Base-by-base conservation (phyloP, 179 eudicot species). In the Drosera spatulata region DNA sequence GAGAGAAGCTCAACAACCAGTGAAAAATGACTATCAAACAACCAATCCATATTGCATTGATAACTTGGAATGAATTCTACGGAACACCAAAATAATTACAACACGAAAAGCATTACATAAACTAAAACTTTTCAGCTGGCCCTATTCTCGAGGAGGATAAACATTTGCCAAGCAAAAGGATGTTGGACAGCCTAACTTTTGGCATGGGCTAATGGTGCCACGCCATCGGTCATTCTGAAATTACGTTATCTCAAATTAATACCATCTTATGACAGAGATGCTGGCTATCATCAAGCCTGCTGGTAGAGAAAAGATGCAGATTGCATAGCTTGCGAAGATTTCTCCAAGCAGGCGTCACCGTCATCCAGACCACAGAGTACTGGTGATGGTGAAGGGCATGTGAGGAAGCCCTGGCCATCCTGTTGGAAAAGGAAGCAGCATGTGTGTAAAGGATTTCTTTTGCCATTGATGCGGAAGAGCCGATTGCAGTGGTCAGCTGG, bases 221-320 rank as follows among this genome's bases (percentile, higher is more conserved):
- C n/a, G n/a, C n/a, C n/a, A n/a, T n/a, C 51, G 47, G n/a, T n/a
- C n/a, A n/a, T n/a, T n/a, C n/a, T n/a, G n/a, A n/a, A n/a, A n/a
- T n/a, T n/a, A n/a, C n/a, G n/a, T n/a, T n/a, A n/a, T n/a, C n/a
- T n/a, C n/a, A n/a, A n/a, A n/a, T n/a, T n/a, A n/a, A n/a, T 4
- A 51, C 56, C 46, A 50, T 61, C 65, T 37, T 51, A 11, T 61
- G 55, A 6, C 65, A 45, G 37, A 61, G 47, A 47, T 51, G 46
- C 51, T 39, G 56, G 33, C 48, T 39, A 8, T 12, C 53, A 50
- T 61, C 56, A n/a, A 61, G n/a, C 22, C 45, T 50, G 10, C 48
- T 12, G 3, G 8, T 38, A 13, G 57, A 50, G 56, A 61, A 61
- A 38, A 61, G 22, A 9, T 61, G 56, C 15, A 41, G 6, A 41